Evolutionary conservation across 495 filamentous ascomycete species (phyloP), one percentile per base, ranked within the genome.

Genomic region (Hypoxylon lenormandii): DNA sequence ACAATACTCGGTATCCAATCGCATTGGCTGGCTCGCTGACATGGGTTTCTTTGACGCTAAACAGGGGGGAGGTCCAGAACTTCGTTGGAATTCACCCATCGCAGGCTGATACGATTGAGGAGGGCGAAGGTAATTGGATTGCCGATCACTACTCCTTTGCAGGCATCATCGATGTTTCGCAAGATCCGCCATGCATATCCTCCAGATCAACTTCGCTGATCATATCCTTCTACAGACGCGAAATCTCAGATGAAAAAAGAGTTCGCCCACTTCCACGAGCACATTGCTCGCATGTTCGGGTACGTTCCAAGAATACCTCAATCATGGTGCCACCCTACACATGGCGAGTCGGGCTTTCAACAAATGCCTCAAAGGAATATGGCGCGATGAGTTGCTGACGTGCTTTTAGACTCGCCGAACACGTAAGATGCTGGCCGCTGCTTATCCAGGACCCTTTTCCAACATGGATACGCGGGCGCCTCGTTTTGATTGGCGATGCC

Each of bases 401-500:
- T 8, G 30, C 30, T 33, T 3, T 33, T 33, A 33, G 30, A 33
- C 30, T 33, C 30, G 30, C 30, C 30, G 3, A 33, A 8, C 30
- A 33, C 30, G 30, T 33, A 33, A 33, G 30, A 33, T 33, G 30
- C 10, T 85, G 81, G 81, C 76, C 79, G 18, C 66, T 85, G 21
- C 71, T 73, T 10, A 72, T 68, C 38, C 77, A 74, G n/a, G 38
- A 69, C 16, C 73, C 73, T 1, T 59, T 76, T 8, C 37, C 60
- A 15, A 69, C 52, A 6, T 81, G 81, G 77, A 52, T 57, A 21
- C 70, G 69, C 13, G 75, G 75, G 11, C 78, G 73, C 2, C 18
- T 81, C 7, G 61, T 80, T 1, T 62, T 83, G 2, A 76, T 80
- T 22, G 82, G 82, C 5, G 80, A 84, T 52, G 81, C 82, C 12